Percentiles rank a stretch among this genome's conserved stretches.
Evolutionary conservation across 352 stramenopile genomes (phyloP).

Genomic region (Globisporangium spinosum): DNA sequence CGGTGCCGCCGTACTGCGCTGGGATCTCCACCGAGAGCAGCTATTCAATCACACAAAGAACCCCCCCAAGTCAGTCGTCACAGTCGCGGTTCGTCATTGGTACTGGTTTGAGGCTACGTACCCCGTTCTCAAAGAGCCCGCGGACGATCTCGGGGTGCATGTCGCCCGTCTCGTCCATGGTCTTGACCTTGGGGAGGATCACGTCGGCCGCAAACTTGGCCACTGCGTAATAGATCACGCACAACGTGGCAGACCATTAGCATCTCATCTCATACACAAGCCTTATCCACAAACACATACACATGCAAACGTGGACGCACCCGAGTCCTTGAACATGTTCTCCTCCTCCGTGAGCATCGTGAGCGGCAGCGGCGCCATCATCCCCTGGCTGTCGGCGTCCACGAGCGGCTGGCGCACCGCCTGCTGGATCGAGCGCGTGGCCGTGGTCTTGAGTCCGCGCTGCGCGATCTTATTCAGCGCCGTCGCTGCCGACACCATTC

Average conservation of each 20-base stretch:
- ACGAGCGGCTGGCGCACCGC: conserved; percentile 4
- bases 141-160: conserved; percentile 88
- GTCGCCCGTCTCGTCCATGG: conserved; percentile 90
- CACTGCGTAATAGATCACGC: conserved; percentile 28
- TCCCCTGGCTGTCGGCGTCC: conserved; percentile 1
- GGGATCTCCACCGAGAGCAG: conserved; percentile 95
- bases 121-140: conserved; percentile 89
- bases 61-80: too few species aligned
- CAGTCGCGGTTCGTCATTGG: too few species aligned
- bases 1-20: conserved; percentile 89
- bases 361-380: conserved; percentile 31
- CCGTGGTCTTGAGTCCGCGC: background rate
- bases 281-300: background rate
- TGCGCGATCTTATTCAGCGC: background rate
- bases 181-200: conserved; percentile 81
- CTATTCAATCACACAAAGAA: conserved; percentile 12
- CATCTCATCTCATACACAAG: background rate
- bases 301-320: conserved; percentile 44
- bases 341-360: conserved; percentile 75
- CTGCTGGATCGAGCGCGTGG: conserved; percentile 10
- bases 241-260: background rate
- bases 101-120: conserved; percentile 21
- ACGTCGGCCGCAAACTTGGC: conserved; percentile 81
- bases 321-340: conserved; percentile 73
- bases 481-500: too few species aligned